phyloP scores from a whole-genome alignment of 1,139 yeast species.

The Candida neerlandica region DNA sequence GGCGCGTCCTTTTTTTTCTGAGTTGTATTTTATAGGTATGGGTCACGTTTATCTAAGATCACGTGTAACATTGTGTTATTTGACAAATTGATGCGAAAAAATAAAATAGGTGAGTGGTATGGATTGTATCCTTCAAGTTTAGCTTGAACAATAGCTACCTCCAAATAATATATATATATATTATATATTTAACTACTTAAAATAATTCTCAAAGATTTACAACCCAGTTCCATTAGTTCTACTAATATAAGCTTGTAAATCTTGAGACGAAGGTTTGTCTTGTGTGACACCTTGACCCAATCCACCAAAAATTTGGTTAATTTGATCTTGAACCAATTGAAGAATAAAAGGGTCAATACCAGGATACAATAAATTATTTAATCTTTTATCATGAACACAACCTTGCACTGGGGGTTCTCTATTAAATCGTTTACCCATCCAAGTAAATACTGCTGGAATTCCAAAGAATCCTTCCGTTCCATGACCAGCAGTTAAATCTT shows the following conservation, averaged over 20 bases:
- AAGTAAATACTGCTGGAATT: slow-evolving; percentile 32
- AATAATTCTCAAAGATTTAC: background rate
- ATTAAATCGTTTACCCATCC: slow-evolving; percentile 23
- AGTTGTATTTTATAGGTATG: too few relatives aligned
- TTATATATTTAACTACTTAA: too few relatives aligned
- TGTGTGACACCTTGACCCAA: background rate
- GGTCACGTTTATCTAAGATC: too few relatives aligned
- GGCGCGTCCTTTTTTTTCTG: background rate
- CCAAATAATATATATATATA: too few relatives aligned
- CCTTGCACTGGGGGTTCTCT: slow-evolving; percentile 30
- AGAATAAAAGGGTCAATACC: background rate
- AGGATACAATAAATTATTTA: slow-evolving; percentile 28
- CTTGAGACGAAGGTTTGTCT: background rate
- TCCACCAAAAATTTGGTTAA: background rate
- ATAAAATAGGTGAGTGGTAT: too few relatives aligned
- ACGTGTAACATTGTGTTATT: background rate
- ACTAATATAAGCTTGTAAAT: background rate
- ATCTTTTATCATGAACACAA: slow-evolving; percentile 25
- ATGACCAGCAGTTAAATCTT: slow-evolving; percentile 30
- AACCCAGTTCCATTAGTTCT: background rate
- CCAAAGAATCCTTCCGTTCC: slow-evolving; percentile 27
- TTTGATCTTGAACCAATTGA: background rate
- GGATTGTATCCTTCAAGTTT: too few relatives aligned
- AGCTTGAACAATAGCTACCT: too few relatives aligned
- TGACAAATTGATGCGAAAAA: too few relatives aligned